Conservation (phyloP, 176 grass and related monocot species). For the Paspalum notatum region DNA sequence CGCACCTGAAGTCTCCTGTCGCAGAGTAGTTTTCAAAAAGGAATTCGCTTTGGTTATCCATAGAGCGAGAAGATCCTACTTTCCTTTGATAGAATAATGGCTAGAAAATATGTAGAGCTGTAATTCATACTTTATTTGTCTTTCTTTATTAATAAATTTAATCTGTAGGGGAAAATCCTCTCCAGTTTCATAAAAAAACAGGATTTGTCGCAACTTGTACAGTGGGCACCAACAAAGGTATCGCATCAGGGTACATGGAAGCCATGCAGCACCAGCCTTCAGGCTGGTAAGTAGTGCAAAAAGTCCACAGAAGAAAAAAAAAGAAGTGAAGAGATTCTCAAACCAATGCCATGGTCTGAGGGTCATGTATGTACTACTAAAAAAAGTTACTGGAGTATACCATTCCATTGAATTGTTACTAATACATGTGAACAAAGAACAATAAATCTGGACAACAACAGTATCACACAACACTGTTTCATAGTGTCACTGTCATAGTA, state of each 20-base stretch:
- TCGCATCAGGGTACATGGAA: constrained; percentile 23
- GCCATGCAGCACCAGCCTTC: background rate
- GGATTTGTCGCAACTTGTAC: constrained; percentile 3
- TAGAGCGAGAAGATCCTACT: no score
- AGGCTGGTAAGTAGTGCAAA: background rate
- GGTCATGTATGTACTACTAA: background rate
- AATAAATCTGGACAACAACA: background rate
- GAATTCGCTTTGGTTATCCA: no score
- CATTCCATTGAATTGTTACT: constrained; percentile 10
- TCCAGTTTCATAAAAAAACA: no score
- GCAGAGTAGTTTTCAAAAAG: no score
- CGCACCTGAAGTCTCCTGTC: no score
- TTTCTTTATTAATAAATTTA: no score
- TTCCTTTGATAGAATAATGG: no score
- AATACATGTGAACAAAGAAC: background rate
- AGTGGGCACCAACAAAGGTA: background rate
- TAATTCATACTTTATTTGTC: no score
- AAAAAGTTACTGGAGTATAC: background rate
- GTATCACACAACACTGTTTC: constrained; percentile 11
- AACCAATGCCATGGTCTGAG: background rate
- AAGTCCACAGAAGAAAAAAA: background rate
- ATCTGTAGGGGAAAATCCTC: no score
- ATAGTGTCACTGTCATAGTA: constrained; percentile 5
- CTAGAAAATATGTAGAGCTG: no score
- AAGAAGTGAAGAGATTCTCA: constrained; percentile 12